Percentiles rank a stretch among this genome's conserved stretches.
These are phyloP conservation scores for Ophiostoma sp. DNA, from an alignment of 2,329 filamentous ascomycete genomes.

Conservation along the genomic window DNA sequence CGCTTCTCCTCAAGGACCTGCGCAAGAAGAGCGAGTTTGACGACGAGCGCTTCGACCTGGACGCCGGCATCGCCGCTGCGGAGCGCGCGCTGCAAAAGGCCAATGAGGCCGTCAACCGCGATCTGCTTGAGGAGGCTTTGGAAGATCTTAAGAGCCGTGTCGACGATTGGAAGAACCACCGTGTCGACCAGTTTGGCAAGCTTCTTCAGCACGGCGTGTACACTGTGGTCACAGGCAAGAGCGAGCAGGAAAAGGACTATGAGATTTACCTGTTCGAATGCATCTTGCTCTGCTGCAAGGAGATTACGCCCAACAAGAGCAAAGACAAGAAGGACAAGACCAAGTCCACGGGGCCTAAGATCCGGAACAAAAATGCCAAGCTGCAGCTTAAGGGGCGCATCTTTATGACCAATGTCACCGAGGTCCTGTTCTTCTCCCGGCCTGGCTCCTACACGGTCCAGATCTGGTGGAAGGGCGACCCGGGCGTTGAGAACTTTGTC, in stretches of 20 bases:
- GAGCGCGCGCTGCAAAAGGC: constrained; percentile 80
- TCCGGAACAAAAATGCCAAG: constrained; percentile 68
- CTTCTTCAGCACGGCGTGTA: constrained; percentile 87
- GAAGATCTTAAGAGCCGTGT: constrained; percentile 79
- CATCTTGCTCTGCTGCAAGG: constrained; percentile 96
- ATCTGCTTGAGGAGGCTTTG: constrained; percentile 79
- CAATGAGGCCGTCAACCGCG: constrained; percentile 87
- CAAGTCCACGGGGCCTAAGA: constrained; percentile 56
- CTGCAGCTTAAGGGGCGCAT: constrained; percentile 95
- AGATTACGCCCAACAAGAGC: constrained; percentile 79
- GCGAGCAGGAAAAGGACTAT: constrained; percentile 94
- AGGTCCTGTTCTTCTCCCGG: constrained; percentile 83
- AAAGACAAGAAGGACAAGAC: constrained; percentile 74
- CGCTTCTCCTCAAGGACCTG: constrained; percentile 82
- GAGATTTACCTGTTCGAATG: constrained; percentile 96
- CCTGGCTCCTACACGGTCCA: constrained; percentile 88
- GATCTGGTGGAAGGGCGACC: constrained; percentile 98
- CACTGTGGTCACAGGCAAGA: constrained; percentile 85
- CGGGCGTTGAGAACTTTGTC: constrained; percentile 92
- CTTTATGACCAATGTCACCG: constrained; percentile 98
- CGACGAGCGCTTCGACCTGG: constrained; percentile 69
- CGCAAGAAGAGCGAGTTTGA: constrained; percentile 80
- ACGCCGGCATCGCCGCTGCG: constrained; percentile 75
- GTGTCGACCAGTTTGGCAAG: constrained; percentile 86
- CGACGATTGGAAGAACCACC: constrained; percentile 96